These are phyloP conservation scores for Magnaporthiopsis rhizophila DNA, from an alignment of 2,329 filamentous ascomycete species.

Conservation along the genomic window DNA sequence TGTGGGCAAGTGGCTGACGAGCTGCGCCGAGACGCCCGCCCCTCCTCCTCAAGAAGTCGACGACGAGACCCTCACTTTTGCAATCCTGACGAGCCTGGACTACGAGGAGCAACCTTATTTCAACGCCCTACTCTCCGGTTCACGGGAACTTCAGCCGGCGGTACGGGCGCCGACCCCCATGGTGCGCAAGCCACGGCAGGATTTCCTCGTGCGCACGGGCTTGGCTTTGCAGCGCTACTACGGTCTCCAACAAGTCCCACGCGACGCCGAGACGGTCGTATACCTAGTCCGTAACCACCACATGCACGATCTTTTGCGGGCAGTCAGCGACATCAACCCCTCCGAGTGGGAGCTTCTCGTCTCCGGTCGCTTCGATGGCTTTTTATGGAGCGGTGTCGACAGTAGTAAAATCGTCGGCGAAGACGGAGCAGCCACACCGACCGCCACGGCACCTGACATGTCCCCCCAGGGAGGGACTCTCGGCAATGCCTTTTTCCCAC, in stretches of 20 bases:
- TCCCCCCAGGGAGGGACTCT: slow-evolving; percentile 46
- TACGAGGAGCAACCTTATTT: slow-evolving; percentile 70
- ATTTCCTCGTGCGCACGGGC: slow-evolving; percentile 67
- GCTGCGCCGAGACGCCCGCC: slow-evolving; percentile 64
- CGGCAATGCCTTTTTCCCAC: slow-evolving; percentile 35
- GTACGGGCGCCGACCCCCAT: slow-evolving; percentile 61
- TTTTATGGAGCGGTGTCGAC: slow-evolving; percentile 88
- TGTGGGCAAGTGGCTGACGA: slow-evolving; percentile 83
- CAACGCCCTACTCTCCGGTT: slow-evolving; percentile 65
- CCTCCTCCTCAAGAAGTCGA: slow-evolving; percentile 83
- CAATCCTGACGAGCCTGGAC: slow-evolving; percentile 81
- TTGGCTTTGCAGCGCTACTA: slow-evolving; percentile 80
- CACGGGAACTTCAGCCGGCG: slow-evolving; percentile 46
- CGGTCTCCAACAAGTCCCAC: slow-evolving; percentile 61
- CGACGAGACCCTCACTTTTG: slow-evolving; percentile 88
- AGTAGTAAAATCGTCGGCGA: slow-evolving; percentile 44
- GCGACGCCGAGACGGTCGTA: slow-evolving; percentile 78
- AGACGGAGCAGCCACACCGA: slow-evolving; percentile 22
- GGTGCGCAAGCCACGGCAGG: slow-evolving; percentile 53
- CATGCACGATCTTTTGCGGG: slow-evolving; percentile 80
- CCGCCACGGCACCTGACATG: slow-evolving; percentile 26
- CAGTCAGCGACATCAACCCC: slow-evolving; percentile 76
- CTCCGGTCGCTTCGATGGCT: slow-evolving; percentile 90
- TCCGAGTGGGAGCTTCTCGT: slow-evolving; percentile 96
- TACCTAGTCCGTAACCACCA: slow-evolving; percentile 77